Conservation (phyloP, 495 filamentous ascomycete genomes). For the Bacidia gigantensis region DNA sequence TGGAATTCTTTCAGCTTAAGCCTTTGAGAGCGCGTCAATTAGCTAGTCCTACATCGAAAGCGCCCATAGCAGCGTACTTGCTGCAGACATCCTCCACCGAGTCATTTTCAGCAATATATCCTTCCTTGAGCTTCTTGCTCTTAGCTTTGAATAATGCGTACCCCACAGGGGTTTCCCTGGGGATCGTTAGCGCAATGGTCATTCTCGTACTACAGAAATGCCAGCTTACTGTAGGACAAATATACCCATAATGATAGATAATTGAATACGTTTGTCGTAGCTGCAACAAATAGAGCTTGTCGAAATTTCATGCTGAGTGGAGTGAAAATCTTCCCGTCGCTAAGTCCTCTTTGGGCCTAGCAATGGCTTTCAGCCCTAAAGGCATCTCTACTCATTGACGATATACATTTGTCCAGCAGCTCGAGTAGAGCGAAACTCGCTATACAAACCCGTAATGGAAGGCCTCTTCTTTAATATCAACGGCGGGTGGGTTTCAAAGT, state of each 20-base stretch:
- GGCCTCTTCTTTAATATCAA: slow-evolving; percentile 93
- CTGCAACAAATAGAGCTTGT: no score
- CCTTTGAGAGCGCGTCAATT: slow-evolving; percentile 30
- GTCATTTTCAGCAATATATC: slow-evolving; percentile 55
- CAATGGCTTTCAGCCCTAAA: not conserved
- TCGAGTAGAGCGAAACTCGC: not conserved
- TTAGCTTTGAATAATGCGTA: slow-evolving; percentile 96
- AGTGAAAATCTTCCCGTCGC: not conserved
- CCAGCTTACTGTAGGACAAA: slow-evolving; percentile 17
- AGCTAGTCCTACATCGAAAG: slow-evolving; percentile 20
- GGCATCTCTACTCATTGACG: not conserved
- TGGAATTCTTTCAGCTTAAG: slow-evolving; percentile 91
- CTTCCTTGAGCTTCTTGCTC: slow-evolving; percentile 89
- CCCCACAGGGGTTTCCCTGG: slow-evolving; percentile 87
- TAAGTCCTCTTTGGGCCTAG: not conserved
- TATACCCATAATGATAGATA: slow-evolving; percentile 9
- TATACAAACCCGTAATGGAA: slow-evolving; percentile 51
- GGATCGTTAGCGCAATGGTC: slow-evolving; percentile 37
- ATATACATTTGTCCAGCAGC: not conserved
- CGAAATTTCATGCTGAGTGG: not conserved
- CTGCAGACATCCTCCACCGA: slow-evolving; percentile 76
- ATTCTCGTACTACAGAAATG: slow-evolving; percentile 41
- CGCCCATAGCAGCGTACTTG: slow-evolving; percentile 45
- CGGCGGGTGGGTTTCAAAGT: slow-evolving; percentile 53
- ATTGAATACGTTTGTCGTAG: no score